A percentile compares a stretch with the other conserved stretches of the same genome.
phyloP scores from a whole-genome alignment of 2,329 filamentous ascomycete genomes.

The Botryotinia calthae region DNA sequence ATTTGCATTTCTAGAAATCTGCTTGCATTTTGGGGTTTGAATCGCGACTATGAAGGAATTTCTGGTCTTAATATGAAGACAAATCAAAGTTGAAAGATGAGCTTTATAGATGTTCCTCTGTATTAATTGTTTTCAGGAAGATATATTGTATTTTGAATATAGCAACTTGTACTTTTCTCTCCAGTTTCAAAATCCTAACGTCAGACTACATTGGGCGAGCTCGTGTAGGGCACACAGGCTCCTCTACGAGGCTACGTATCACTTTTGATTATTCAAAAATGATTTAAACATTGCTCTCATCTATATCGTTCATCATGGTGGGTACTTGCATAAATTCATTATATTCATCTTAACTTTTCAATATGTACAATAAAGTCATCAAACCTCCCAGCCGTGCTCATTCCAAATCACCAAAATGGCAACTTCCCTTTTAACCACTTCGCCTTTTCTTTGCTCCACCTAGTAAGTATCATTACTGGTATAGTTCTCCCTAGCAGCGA shows the following conservation, averaged over 20 bases:
- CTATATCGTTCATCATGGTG: not conserved
- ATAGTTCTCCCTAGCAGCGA: constrained; percentile 41
- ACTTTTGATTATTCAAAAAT: not conserved
- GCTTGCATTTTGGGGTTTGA: no score
- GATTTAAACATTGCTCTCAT: not conserved
- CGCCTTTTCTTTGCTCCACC: not conserved
- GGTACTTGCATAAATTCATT: not conserved
- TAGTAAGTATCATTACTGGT: constrained; percentile 20
- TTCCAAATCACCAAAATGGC: not conserved
- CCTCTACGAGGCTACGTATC: not conserved
- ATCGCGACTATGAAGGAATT: not conserved
- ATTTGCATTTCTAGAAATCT: not conserved
- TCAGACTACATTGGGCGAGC: not conserved
- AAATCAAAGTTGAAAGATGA: not conserved
- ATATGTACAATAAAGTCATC: not conserved
- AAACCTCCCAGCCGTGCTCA: not conserved
- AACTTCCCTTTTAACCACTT: not conserved
- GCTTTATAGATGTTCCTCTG: not conserved
- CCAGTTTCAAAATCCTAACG: not conserved
- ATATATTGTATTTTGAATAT: not conserved
- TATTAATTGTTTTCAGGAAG: not conserved
- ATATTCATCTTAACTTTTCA: not conserved
- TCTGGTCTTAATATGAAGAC: not conserved
- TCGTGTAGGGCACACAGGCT: not conserved
- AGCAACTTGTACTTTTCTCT: not conserved